Conservation (phyloP, 805 yeast genomes). For the Starmerella powellii region DNA sequence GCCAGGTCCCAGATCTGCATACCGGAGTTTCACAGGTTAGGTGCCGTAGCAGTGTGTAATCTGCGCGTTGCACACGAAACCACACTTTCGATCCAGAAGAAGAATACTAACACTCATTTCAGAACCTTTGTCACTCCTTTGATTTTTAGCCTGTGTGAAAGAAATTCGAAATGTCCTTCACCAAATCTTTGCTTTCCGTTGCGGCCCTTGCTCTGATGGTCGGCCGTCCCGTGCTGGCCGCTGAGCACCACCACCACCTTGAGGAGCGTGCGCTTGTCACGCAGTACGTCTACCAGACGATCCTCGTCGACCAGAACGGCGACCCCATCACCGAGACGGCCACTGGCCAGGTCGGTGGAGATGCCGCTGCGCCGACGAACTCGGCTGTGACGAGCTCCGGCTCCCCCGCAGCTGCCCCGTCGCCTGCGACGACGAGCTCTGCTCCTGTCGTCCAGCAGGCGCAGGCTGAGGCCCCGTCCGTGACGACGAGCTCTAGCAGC, state of each 20-base stretch:
- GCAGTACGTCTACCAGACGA: conserved; percentile 38
- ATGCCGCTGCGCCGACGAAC: too few relatives aligned
- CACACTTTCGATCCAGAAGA: not conserved
- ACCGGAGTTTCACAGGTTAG: too few relatives aligned
- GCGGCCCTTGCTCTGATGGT: conserved; percentile 21
- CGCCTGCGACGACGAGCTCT: not conserved
- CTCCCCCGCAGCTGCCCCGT: conserved; percentile 1
- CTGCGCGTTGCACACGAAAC: not conserved
- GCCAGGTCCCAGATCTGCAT: too few relatives aligned
- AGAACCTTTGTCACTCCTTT: conserved; percentile 23
- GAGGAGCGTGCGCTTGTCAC: conserved; percentile 40
- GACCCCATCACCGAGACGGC: conserved; percentile 30
- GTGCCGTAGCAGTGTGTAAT: not conserved
- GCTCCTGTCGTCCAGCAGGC: conserved; percentile 12
- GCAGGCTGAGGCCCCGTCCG: conserved; percentile 24
- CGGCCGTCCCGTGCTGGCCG: conserved; percentile 33
- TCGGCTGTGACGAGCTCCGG: too few relatives aligned
- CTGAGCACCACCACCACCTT: conserved; percentile 41
- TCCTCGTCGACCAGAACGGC: conserved; percentile 33
- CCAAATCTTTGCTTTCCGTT: conserved; percentile 6
- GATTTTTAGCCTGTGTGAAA: conserved; percentile 10
- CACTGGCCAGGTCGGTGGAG: conserved; percentile 22
- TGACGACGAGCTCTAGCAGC: conserved; percentile 7
- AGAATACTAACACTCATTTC: conserved; percentile 17
- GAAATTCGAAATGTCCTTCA: conserved; percentile 8